Conservation (phyloP, 1,284 basidiomycete species). For the Fistulinella staudtii region DNA sequence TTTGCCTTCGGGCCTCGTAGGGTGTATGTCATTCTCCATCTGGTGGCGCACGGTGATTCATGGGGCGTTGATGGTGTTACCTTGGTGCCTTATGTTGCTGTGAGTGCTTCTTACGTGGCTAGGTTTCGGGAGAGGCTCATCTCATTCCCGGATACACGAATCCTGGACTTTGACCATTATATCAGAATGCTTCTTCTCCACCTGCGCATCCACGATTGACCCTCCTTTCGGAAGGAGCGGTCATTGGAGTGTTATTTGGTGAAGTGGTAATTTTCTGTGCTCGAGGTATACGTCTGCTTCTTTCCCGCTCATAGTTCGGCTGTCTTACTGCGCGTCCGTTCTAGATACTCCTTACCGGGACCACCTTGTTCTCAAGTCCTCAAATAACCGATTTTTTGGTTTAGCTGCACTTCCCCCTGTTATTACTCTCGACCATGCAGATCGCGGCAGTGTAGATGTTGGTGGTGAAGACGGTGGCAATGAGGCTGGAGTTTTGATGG, state of each 20-base stretch:
- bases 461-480: constrained; percentile 21
- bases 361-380: constrained; percentile 66
- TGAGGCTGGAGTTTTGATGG: constrained; percentile 54
- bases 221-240: constrained; percentile 50
- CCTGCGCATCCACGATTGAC: constrained; percentile 68
- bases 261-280: constrained; percentile 73
- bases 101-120: constrained; percentile 35
- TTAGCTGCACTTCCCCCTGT: constrained; percentile 46
- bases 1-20: constrained; percentile 47
- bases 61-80: constrained; percentile 38
- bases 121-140: neutral
- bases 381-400: constrained; percentile 65
- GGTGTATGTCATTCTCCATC: constrained; percentile 58
- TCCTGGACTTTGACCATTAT: neutral
- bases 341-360: constrained; percentile 70
- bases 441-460: constrained; percentile 11
- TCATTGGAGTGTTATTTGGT: constrained; percentile 67
- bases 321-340: neutral
- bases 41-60: constrained; percentile 32
- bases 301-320: neutral
- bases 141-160: neutral
- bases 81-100: constrained; percentile 71
- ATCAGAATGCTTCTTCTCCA: constrained; percentile 62
- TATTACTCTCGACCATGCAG: constrained; percentile 25
- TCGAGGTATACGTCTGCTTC: constrained; percentile 41